Conservation (phyloP, 352 stramenopile species). For the Globisporangium alternatum region DNA sequence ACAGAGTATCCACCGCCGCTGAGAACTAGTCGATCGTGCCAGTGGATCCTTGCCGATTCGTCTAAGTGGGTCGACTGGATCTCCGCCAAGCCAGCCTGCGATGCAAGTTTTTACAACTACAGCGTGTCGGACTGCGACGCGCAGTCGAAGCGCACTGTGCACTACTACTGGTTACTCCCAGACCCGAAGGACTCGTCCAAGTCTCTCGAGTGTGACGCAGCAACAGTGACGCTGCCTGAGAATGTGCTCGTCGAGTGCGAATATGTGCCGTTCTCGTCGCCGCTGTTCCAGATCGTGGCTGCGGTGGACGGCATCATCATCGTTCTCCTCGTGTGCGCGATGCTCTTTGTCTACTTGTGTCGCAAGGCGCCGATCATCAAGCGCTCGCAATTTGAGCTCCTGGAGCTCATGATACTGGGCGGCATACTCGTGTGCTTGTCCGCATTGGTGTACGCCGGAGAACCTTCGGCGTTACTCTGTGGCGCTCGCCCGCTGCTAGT, state of each 20-base stretch:
- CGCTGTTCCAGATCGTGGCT: conserved; percentile 17
- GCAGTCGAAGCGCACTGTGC: conserved; percentile 22
- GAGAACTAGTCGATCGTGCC: conserved; percentile 39
- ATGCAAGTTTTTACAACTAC: conserved; percentile 44
- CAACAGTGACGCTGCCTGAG: conserved; percentile 18
- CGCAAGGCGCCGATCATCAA: conserved; percentile 42
- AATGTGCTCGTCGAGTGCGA: conserved; percentile 34
- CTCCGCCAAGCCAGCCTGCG: conserved; percentile 27
- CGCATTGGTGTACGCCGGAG: conserved; percentile 29
- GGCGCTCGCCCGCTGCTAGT: conserved; percentile 29
- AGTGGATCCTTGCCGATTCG: conserved; percentile 31
- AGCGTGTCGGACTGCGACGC: conserved; percentile 31
- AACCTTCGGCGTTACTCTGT: conserved; percentile 27
- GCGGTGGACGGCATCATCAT: conserved; percentile 22
- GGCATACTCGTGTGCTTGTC: conserved; percentile 33
- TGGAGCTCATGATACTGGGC: conserved; percentile 38
- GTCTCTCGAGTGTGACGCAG: conserved; percentile 28
- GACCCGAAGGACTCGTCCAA: conserved; percentile 12
- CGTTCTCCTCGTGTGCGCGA: conserved; percentile 9
- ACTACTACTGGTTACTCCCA: conserved; percentile 38
- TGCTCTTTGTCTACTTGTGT: conserved; percentile 26
- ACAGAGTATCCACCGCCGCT: conserved; percentile 22
- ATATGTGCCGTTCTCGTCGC: conserved; percentile 29
- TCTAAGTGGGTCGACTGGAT: conserved; percentile 36
- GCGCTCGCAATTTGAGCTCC: conserved; percentile 42